These are phyloP conservation scores for Talaromyces adpressus DNA, from an alignment of 495 filamentous ascomycete genomes.

Conservation along the genomic window DNA sequence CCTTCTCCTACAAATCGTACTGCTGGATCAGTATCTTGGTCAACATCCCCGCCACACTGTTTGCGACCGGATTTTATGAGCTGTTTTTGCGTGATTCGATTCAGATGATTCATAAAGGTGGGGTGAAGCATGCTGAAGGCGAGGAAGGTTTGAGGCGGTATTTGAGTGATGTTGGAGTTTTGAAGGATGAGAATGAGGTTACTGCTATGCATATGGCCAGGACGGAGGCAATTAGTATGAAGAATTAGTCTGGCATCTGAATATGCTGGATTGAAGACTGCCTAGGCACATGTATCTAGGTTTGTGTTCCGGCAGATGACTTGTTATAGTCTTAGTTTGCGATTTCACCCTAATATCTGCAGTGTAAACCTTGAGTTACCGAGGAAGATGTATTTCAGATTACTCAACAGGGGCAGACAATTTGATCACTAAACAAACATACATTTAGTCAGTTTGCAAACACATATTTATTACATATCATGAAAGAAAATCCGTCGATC, in stretches of 20 bases:
- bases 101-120: conserved; percentile 36
- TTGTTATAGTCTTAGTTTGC: background rate
- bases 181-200: conserved; percentile 5
- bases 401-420: background rate
- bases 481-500: background rate
- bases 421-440: background rate
- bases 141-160: conserved; percentile 43
- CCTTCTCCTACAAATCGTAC: conserved; percentile 37
- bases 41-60: conserved; percentile 46
- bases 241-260: background rate
- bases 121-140: conserved; percentile 40
- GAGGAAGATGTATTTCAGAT: background rate
- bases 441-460: background rate
- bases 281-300: background rate
- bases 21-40: conserved; percentile 42
- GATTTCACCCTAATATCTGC: background rate
- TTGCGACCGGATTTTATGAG: conserved; percentile 45
- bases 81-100: conserved; percentile 44
- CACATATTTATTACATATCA: background rate
- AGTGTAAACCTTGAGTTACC: background rate
- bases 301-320: background rate
- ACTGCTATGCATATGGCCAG: background rate
- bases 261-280: background rate
- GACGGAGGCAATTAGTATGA: background rate
- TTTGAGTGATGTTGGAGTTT: conserved; percentile 30